Percentiles rank a stretch among this genome's conserved stretches.
Conservation (phyloP, 495 filamentous ascomycete genomes). For the Xylaria curta region DNA sequence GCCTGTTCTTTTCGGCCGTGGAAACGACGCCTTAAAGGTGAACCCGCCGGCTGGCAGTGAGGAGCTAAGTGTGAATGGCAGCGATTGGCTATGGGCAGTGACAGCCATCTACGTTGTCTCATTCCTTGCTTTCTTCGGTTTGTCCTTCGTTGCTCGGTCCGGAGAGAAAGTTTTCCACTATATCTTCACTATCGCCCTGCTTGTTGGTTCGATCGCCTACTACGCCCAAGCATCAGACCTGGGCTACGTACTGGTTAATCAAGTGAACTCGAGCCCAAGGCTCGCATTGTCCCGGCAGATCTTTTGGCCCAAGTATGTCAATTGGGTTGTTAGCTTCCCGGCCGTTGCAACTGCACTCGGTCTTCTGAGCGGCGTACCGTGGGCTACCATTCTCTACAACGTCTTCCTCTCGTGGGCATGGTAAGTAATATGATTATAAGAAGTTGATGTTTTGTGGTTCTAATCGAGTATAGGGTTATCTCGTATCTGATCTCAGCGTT, state of each 20-base stretch:
- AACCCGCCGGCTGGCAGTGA: constrained; percentile 51
- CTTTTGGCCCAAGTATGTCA: constrained; percentile 59
- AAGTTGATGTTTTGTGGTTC: background rate
- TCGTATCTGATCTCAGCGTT: constrained; percentile 52
- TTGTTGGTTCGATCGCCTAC: constrained; percentile 55
- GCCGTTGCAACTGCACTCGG: constrained; percentile 49
- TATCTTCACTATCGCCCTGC: constrained; percentile 55
- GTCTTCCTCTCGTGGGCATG: constrained; percentile 53
- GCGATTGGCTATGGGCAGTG: constrained; percentile 56
- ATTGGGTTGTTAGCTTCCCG: constrained; percentile 57
- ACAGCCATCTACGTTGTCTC: constrained; percentile 51
- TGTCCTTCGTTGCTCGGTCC: constrained; percentile 46
- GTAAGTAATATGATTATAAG: constrained; percentile 31
- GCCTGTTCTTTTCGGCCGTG: constrained; percentile 40
- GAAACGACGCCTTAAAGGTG: constrained; percentile 51
- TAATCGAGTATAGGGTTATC: constrained; percentile 42
- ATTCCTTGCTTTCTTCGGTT: constrained; percentile 45
- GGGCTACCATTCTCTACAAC: constrained; percentile 55
- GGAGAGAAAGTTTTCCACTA: constrained; percentile 63
- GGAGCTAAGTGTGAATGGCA: constrained; percentile 49
- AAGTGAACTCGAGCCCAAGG: constrained; percentile 41
- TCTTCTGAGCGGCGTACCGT: constrained; percentile 51
- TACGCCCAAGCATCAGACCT: constrained; percentile 54
- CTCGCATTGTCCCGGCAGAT: constrained; percentile 48
- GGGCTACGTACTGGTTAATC: constrained; percentile 41